Evolutionary conservation across 2,329 filamentous ascomycete species (phyloP), one percentile per base, ranked within the genome.

Genomic region (Fusarium foetens): DNA sequence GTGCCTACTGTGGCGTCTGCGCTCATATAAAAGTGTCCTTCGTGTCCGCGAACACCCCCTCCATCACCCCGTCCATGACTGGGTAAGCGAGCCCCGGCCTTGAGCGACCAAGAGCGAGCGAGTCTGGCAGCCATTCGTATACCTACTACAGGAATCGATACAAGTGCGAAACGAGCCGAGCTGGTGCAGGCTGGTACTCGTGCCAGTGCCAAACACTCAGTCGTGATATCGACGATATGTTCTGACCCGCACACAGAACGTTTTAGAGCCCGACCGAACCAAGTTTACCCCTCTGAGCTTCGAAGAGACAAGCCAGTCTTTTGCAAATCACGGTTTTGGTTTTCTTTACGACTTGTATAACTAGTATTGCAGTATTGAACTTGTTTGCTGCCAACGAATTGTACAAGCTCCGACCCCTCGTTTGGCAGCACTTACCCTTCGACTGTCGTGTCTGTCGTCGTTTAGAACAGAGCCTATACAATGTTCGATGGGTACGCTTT

Each of bases 401-500:
- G 51, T 49, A 57, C 55, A 58, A 48, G 57, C 53, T 63, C 58
- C 63, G 43, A 53, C 59, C 46, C 48, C 53, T 60, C 61, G 57
- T 62, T 65, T 71, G 59, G 63, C 58, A 45, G 52, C 53, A 38
- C 53, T 67, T 46, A 42, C 60, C 43, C 55, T 66, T 73, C 57
- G 53, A 66, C 68, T 65, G 65, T 70, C 71, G 55, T 75, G 75
- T 75, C 70, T 74, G 67, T 62, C 73, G 63, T 64, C 49, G 61
- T 65, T 71, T 63, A 55, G 46, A 62, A 58, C 54, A 63, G 62
- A 66, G 46, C 36, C 72, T 77, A 71, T 75, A 80, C 75, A 70
- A 81, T 81, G 80, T 79, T 81, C 82, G 78, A 83, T 83, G 81
- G 82, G 83, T 85, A 84, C 75, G 83, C 77, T 71, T 77, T 73